These are phyloP conservation scores for Postia placenta DNA, from an alignment of 768 basidiomycete genomes.

Conservation along the genomic window DNA sequence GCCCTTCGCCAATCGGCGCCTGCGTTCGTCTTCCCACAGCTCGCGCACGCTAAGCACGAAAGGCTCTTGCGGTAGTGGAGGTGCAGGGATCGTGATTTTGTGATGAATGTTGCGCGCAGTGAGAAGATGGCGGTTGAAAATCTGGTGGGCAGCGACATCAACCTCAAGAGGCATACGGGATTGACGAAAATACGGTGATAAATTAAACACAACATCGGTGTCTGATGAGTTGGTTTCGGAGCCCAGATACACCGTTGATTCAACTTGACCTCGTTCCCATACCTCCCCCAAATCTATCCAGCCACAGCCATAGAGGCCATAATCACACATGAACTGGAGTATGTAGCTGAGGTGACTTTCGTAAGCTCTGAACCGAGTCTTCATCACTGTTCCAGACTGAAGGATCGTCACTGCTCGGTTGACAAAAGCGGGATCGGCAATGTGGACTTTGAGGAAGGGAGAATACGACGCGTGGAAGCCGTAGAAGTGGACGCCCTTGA, in stretches of 20 bases:
- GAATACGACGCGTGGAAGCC: constrained; percentile 82
- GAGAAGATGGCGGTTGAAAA: constrained; percentile 75
- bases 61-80: constrained; percentile 52
- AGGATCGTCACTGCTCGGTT: constrained; percentile 71
- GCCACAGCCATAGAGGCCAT: constrained; percentile 91
- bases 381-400: constrained; percentile 78
- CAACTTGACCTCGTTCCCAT: constrained; percentile 46
- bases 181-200: constrained; percentile 59
- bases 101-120: constrained; percentile 63
- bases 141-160: constrained; percentile 75
- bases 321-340: constrained; percentile 93
- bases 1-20: constrained; percentile 59
- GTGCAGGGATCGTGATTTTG: constrained; percentile 52
- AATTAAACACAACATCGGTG: constrained; percentile 27
- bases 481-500: constrained; percentile 96
- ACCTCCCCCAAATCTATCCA: constrained; percentile 72
- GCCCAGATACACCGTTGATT: constrained; percentile 15
- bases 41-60: constrained; percentile 86
- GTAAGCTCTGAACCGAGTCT: constrained; percentile 69
- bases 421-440: constrained; percentile 64
- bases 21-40: constrained; percentile 95
- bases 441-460: constrained; percentile 84
- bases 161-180: constrained; percentile 75
- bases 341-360: constrained; percentile 88
- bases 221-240: constrained; percentile 10